Conservation (phyloP, 202 grass and related monocot genomes). For the Musa balbisiana region DNA sequence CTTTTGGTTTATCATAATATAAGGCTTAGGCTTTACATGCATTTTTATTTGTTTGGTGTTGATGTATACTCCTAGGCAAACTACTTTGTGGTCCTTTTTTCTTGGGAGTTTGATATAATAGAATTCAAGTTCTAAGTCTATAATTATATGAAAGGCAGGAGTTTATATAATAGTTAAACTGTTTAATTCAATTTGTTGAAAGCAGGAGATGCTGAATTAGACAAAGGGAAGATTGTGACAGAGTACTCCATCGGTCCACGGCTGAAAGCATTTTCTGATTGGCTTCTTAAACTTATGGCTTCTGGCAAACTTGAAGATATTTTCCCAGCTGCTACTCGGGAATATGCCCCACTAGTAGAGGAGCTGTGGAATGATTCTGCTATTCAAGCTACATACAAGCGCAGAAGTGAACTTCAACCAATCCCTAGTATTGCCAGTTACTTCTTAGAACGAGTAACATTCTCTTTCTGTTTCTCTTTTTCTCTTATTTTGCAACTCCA, state of each 20-base stretch:
- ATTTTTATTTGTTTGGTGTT: neutral
- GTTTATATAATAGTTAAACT: neutral
- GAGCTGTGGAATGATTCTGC: slow-evolving; percentile 94
- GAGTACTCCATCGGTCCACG: slow-evolving; percentile 58
- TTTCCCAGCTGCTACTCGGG: slow-evolving; percentile 73
- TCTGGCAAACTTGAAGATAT: slow-evolving; percentile 79
- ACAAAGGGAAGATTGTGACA: slow-evolving; percentile 26
- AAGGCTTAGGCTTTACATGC: no score
- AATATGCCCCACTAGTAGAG: slow-evolving; percentile 78
- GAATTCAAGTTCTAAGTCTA: neutral
- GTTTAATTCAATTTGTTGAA: slow-evolving; percentile 18
- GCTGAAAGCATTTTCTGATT: slow-evolving; percentile 74
- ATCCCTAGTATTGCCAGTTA: slow-evolving; percentile 63
- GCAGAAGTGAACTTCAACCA: slow-evolving; percentile 55
- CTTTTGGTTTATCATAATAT: no score
- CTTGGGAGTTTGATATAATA: neutral
- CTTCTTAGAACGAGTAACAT: slow-evolving; percentile 84
- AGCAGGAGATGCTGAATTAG: slow-evolving; percentile 31
- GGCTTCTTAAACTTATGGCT: slow-evolving; percentile 87
- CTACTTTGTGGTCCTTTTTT: neutral
- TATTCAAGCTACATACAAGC: slow-evolving; percentile 84
- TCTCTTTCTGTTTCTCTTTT: neutral
- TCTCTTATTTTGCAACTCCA: neutral
- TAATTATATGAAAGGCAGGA: neutral
- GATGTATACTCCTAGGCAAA: neutral